Base-by-base conservation (phyloP, 23 red algal species). In the Gracilaria caudata region DNA sequence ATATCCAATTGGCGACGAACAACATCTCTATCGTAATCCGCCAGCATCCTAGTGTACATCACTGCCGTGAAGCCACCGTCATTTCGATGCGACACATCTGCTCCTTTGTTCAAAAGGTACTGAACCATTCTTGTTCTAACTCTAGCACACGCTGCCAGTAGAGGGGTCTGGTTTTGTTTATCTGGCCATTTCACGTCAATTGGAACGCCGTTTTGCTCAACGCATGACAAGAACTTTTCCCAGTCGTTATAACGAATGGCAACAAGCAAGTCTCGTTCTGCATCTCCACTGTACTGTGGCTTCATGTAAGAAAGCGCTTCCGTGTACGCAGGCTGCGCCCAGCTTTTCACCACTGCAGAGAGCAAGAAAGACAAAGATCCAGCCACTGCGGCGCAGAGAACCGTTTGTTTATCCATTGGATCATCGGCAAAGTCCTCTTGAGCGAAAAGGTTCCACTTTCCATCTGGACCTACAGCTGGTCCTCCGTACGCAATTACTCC, bases 161-260 rank as follows among this genome's bases (percentile, higher is more conserved):
- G 49, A 30, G 93, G 93, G 8, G 78, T 74, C 85, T 95, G 93
- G 45, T 95, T 81, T 61, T 95, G 93, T 78, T 95, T 95, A 41
- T 90, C 61, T 28, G 37, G 24, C 93, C 93, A 95, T 85, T 82
- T 64, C 25, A 68, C 41, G 40, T 95, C 88, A 20, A 95, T 73
- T 32, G 80, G 34, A 0, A 95, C 86, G 19, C 70, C 85, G 1
- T 30, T 23, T 29, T 73, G 40, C 36, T 88, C 91, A 21, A 95
- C 5, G 59, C 86, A 91, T 21, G 30, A 55, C 14, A 79, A 0
- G 40, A 95, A 95, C 80, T 49, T 90, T 9, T 95, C 85, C 93
- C 83, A 89, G 64, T 95, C 93, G 43, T 95, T 75, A 49, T 79
- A 91, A 13, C 86, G 79, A 77, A 95, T 95, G 11, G 93, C 84